phyloP scores from a whole-genome alignment of 2,329 filamentous ascomycete genomes.

The Microcera coccophila region DNA sequence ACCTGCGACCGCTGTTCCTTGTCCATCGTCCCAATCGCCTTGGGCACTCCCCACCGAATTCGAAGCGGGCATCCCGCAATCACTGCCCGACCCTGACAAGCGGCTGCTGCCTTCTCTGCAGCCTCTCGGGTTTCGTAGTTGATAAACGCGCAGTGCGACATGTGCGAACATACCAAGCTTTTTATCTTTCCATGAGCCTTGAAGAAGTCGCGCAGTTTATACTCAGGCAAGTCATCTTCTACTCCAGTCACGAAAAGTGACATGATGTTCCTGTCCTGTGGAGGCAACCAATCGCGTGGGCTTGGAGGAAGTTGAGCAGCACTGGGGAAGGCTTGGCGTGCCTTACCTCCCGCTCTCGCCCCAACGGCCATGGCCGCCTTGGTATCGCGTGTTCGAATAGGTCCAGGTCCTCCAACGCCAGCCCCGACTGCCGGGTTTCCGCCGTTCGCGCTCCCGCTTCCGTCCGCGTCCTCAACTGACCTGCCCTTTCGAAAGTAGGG shows the following conservation, averaged over 20 bases:
- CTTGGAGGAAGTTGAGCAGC: conserved; percentile 73
- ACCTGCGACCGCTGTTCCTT: conserved; percentile 78
- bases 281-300: conserved; percentile 81
- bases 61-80: conserved; percentile 87
- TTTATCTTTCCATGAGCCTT: conserved; percentile 83
- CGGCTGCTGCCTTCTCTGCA: conserved; percentile 79
- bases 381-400: conserved; percentile 71
- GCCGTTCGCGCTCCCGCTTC: conserved; percentile 34
- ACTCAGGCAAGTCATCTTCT: conserved; percentile 92
- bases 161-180: conserved; percentile 91
- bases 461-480: conserved; percentile 61
- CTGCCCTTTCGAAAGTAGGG: conserved; percentile 92
- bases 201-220: conserved; percentile 88
- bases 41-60: conserved; percentile 89
- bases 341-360: conserved; percentile 44
- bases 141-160: conserved; percentile 94
- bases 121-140: conserved; percentile 84
- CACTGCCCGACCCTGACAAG: conserved; percentile 82
- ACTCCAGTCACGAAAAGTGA: conserved; percentile 93
- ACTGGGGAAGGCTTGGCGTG: conserved; percentile 60
- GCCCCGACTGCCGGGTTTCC: conserved; percentile 52
- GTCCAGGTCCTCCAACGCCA: conserved; percentile 62
- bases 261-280: conserved; percentile 78
- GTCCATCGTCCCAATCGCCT: conserved; percentile 87
- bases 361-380: conserved; percentile 49